Base-by-base conservation (phyloP, 2,329 filamentous ascomycete species). In the Colletotrichum sidae region DNA sequence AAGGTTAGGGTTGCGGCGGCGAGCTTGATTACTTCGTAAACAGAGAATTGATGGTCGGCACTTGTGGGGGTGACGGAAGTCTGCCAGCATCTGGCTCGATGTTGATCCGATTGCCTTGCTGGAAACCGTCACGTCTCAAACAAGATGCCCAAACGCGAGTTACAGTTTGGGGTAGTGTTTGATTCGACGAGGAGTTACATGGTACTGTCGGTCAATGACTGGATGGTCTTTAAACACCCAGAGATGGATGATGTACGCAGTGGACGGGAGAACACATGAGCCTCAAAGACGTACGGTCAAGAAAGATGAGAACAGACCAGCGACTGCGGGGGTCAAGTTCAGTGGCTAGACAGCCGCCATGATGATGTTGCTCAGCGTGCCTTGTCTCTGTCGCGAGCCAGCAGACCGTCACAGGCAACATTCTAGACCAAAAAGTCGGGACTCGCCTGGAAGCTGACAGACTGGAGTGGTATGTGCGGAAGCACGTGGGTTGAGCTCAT, bases 71-170 rank as follows among this genome's bases (percentile, higher is more conserved):
- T 9, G 38, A 9, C 51, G 58, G 34, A 42, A 38, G 37, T 25
- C 35, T 55, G 52, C 56, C 35, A 51, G 47, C 25, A 2, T 56
- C 59, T 47, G 58, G 47, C 51, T 58, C 39, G 55, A 58, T 44
- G 38, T 62, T 37, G 33, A 25, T 44, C 46, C 39, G 12, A 42
- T 51, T 66, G 54, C 34, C 53, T 63, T 57, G 46, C 55, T 47
- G 42, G 53, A 52, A 41, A 63, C 52, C 57, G 58, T 66, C 63
- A 57, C 41, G 63, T 66, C 63, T 66, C 63, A 66, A 38, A 66
- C 58, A 53, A 63, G 53, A 63, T 58, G 42, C 59, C 63, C 55
- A 63, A 60, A 63, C 63, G 59, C 37, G 42, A 57, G 53, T 33
- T 56, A 50, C 46, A 44, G 59, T 66, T 58, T 53, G 63, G 52